A percentile compares a stretch with the other conserved stretches of the same genome.
Evolutionary conservation across 495 filamentous ascomycete species (phyloP).

Genomic region (Tuber indicum): DNA sequence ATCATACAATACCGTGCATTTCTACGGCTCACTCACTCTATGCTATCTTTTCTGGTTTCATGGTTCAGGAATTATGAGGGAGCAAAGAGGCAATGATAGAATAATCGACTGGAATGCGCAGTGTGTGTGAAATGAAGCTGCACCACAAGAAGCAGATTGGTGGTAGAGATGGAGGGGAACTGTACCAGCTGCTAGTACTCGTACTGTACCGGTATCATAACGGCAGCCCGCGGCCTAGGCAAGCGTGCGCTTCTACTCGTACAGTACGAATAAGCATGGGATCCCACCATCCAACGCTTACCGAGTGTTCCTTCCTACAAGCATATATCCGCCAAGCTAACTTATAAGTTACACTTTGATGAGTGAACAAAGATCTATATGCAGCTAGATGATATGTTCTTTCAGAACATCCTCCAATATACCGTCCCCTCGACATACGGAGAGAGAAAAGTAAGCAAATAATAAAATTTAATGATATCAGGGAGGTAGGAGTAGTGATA

Average conservation of each 20-base stretch:
- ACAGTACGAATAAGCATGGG: neutral
- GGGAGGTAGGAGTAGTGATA: neutral
- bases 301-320: neutral
- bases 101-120: neutral
- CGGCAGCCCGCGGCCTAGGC: neutral
- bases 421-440: neutral
- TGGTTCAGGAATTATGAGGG: neutral
- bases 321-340: neutral
- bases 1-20: neutral
- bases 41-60: neutral
- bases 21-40: neutral
- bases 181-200: neutral
- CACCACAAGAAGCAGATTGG: neutral
- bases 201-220: neutral
- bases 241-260: neutral
- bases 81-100: neutral
- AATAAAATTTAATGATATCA: neutral
- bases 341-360: neutral
- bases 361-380: neutral
- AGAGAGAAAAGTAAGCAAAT: neutral
- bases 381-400: neutral
- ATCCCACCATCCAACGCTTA: neutral
- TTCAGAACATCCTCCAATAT: neutral
- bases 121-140: neutral
- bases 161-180: neutral